Evolutionary conservation across 1,139 yeast species (phyloP), one percentile per base, ranked within the genome.

Genomic region (Lodderomyces orthopsilosis): DNA sequence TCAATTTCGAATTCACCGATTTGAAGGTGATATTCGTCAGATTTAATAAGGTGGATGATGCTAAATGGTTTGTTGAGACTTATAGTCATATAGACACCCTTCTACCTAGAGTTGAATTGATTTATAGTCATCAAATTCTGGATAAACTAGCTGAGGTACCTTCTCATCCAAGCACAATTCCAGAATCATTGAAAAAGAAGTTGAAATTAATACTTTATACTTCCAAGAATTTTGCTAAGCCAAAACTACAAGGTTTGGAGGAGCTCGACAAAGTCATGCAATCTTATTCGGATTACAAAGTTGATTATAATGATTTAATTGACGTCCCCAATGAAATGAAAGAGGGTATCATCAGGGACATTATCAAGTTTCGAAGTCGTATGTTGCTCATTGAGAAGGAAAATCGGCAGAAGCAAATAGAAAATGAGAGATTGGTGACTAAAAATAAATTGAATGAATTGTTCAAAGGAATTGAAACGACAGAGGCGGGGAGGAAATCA

Each of bases 281-380:
- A 27, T 66, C 66, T 49, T 69, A 67, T 51, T 57, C 55, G 26
- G 57, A 66, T 24, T 84, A 85, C 54, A 69, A 74, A 43, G 79
- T 85, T 18, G 88, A 85, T 56, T 66, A 75, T 17, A 66, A 68
- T 46, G 89, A 84, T 50, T 59, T 85, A 46, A 66, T 75, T 13
- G 91, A 83, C 53, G 76, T 85, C 6, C 90, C 91, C 2, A 64
- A 67, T 28, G 75, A 77, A 35, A 68, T 79, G 65, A 63, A 79
- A 38, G 83, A 80, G n/a, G 70, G 68, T 28, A 75, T 84, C 28
- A 75, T 75, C 36, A 73, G 74, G 46, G 85, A 81, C 49, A 78
- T 85, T 44, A 68, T 81, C 41, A 77, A 75, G 49, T 85, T 85
- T 56, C 65, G 93, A 53, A 70, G 85, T 9, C 75, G 74, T 42